Evolutionary conservation across 2,329 filamentous ascomycete genomes (phyloP), one percentile per base, ranked within the genome.

Genomic region (Sporothrix schenckii): DNA sequence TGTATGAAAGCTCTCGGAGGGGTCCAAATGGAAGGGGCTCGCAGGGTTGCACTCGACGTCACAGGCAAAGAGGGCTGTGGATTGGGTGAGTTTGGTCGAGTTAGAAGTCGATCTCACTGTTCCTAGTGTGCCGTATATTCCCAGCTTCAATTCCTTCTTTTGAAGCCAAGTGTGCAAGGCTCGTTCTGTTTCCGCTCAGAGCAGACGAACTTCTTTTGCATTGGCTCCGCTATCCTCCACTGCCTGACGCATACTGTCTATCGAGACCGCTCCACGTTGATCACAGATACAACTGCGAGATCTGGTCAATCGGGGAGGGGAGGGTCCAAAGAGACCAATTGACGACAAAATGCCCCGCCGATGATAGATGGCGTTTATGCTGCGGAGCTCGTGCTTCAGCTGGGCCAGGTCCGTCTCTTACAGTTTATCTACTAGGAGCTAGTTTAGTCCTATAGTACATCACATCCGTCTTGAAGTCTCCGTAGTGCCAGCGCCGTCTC

Each of bases 1-100:
- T 41, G 61, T 47, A 44, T 24, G 30, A 27, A 24, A 54, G 65
- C 49, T 44, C 19, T 21, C 13, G 44, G 24, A 63, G 27, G 19
- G 27, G 27, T 30, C 27, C 27, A 30, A 30, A 30, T 30, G 27
- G 60, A 19, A 49, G 41, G 58, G 60, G 60, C 7, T 6, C 24
- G 44, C 61, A 66, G 61, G 60, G 61, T 66, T 50, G 19, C 61
- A 66, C 61, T 52, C 61, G 61, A 66, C 61, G 61, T 66, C 61
- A 66, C 61, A 50, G 24, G 41, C 60, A 21, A 10, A 0, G 27
- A 21, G 41, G 41, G 21, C 60, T 13, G 60, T 27, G 39, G 41
- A 47, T 49, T 63, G 58, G 41, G 11, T 27, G 58, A 63, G 39
- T 41, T 27, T 63, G 58, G n/a, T 27, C 58, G 39, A n/a, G 24